These are phyloP conservation scores for Umbilicus rupestris DNA, from an alignment of 164 flowering plant species.

Conservation along the genomic window DNA sequence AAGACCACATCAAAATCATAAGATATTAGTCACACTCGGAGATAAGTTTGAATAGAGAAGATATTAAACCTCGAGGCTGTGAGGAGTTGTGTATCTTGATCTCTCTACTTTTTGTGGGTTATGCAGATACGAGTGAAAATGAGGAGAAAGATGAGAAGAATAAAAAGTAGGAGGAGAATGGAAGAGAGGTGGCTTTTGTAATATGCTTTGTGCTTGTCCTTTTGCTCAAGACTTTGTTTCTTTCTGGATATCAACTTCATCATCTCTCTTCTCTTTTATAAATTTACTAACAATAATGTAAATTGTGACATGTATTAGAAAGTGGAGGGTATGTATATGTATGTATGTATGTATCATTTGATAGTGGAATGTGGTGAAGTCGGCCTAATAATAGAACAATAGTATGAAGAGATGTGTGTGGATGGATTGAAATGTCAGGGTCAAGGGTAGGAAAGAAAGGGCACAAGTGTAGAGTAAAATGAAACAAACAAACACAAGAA, in stretches of 20 bases:
- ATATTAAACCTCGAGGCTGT: background rate
- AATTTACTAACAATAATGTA: too few species aligned
- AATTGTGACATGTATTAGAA: too few species aligned
- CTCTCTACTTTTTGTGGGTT: slow-evolving; percentile 1
- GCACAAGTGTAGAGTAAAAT: too few species aligned
- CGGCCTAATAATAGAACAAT: too few species aligned
- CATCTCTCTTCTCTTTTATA: background rate
- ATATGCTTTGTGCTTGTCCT: background rate
- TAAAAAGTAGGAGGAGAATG: too few species aligned
- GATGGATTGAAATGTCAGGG: slow-evolving; percentile 4
- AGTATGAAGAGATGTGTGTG: background rate
- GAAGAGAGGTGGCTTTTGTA: background rate
- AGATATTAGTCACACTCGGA: background rate
- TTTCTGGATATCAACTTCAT: background rate
- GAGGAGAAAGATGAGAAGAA: background rate
- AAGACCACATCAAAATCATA: background rate
- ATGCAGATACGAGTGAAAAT: background rate
- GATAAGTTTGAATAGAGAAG: background rate
- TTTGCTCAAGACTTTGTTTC: slow-evolving; percentile 5
- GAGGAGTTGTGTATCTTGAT: background rate
- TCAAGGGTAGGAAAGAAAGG: slow-evolving; percentile 26
- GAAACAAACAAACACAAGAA: too few species aligned
- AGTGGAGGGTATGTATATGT: too few species aligned
- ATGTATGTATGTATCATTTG: too few species aligned
- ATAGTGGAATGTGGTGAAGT: too few species aligned